Percentiles rank a stretch among this genome's conserved stretches.
phyloP scores from a whole-genome alignment of 768 basidiomycete species.

The Amanita inopinata region DNA sequence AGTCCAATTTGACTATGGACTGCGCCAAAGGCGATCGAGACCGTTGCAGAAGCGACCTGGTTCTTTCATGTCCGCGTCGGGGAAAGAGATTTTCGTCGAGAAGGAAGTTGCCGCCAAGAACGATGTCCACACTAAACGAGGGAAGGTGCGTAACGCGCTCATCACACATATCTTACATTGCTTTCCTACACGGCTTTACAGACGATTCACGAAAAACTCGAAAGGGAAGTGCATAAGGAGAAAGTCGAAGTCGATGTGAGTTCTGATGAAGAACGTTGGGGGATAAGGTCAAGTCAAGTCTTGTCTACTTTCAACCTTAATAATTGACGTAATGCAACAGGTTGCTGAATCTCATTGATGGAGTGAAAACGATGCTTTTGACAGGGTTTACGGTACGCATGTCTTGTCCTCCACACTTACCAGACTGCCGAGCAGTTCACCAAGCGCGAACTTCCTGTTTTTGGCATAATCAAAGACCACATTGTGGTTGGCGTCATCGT shows the following conservation, averaged over 20 bases:
- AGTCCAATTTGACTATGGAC: slow-evolving; percentile 68
- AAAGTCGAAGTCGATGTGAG: slow-evolving; percentile 40
- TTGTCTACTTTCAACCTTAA: neutral
- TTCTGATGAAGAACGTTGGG: slow-evolving; percentile 71
- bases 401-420: slow-evolving; percentile 1
- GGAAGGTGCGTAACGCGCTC: too few species aligned
- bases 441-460: slow-evolving; percentile 79
- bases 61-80: slow-evolving; percentile 44
- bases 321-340: slow-evolving; percentile 24
- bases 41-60: slow-evolving; percentile 42
- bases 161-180: slow-evolving; percentile 11
- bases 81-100: slow-evolving; percentile 50
- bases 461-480: slow-evolving; percentile 58
- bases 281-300: slow-evolving; percentile 39
- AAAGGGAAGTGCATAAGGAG: slow-evolving; percentile 58
- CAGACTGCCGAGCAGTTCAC: neutral
- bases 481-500: slow-evolving; percentile 73
- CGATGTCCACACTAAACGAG: slow-evolving; percentile 42
- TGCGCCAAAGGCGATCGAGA: slow-evolving; percentile 45
- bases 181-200: slow-evolving; percentile 17
- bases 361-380: slow-evolving; percentile 41
- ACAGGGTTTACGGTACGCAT: slow-evolving; percentile 47
- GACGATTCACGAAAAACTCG: slow-evolving; percentile 70
- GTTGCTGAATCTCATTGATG: slow-evolving; percentile 62
- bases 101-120: slow-evolving; percentile 42